Conservation (phyloP, 2,329 filamentous ascomycete species). For the Diaporthe aspalathi region DNA sequence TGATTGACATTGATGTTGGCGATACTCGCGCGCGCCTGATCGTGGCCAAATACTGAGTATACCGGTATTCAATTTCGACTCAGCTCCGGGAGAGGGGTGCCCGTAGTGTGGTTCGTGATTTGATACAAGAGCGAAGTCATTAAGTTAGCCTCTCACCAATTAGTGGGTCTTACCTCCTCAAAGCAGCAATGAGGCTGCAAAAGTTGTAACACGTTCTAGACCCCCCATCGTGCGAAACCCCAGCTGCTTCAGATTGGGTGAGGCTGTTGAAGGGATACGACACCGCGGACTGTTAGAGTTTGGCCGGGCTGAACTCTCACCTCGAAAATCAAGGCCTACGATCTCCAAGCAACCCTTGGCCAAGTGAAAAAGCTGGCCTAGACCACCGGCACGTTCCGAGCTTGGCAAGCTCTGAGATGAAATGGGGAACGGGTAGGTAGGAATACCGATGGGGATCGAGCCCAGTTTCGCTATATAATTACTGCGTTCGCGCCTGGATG, state of each 20-base stretch:
- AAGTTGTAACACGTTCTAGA: constrained; percentile 1
- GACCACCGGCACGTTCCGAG: not conserved
- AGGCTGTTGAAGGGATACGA: not conserved
- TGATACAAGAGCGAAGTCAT: not conserved
- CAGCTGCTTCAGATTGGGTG: not conserved
- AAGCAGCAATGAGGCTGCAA: constrained; percentile 17
- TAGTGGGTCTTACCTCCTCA: not conserved
- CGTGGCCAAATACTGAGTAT: not conserved
- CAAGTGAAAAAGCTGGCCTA: not conserved
- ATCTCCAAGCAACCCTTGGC: not conserved
- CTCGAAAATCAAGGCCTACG: not conserved
- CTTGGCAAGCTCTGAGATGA: not conserved
- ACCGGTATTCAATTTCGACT: too few relatives aligned
- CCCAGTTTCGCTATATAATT: not conserved
- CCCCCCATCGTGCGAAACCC: constrained; percentile 8
- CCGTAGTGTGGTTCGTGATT: not conserved
- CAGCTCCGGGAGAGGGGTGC: not conserved
- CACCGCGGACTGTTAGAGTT: not conserved
- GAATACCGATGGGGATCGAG: not conserved
- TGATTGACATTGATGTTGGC: too few relatives aligned
- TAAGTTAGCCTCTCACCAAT: not conserved
- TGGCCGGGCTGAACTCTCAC: constrained; percentile 10
- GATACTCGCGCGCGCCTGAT: not conserved
- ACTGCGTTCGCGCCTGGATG: not conserved
- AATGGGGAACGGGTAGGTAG: not conserved